Conservation (phyloP, 1,139 yeast genomes). For the Saccharomycopsis phalli region DNA sequence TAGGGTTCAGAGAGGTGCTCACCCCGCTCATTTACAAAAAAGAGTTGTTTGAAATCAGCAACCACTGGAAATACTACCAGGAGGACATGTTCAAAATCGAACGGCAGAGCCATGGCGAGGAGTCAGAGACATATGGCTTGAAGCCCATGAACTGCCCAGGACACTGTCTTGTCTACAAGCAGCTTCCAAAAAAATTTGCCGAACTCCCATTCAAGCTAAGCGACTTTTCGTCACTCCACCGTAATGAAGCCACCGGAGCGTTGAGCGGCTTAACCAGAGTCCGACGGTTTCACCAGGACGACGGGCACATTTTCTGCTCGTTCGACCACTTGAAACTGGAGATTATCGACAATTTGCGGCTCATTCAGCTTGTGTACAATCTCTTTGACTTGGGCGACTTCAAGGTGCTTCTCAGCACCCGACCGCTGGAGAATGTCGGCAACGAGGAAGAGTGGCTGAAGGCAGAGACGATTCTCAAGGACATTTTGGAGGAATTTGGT, state of each 20-base stretch:
- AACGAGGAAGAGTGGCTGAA: slow-evolving; percentile 72
- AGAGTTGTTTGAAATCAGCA: slow-evolving; percentile 81
- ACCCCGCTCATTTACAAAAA: slow-evolving; percentile 87
- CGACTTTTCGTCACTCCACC: slow-evolving; percentile 88
- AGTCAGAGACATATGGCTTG: slow-evolving; percentile 59
- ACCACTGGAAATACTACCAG: slow-evolving; percentile 93
- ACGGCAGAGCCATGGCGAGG: slow-evolving; percentile 38
- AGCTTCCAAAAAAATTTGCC: slow-evolving; percentile 76
- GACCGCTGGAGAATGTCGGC: slow-evolving; percentile 79
- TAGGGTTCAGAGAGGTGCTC: slow-evolving; percentile 87
- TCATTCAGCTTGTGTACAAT: slow-evolving; percentile 69
- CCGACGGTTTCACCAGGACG: slow-evolving; percentile 96
- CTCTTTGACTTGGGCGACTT: slow-evolving; percentile 66
- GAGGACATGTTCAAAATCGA: slow-evolving; percentile 88
- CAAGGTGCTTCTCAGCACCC: slow-evolving; percentile 71
- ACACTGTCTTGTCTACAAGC: slow-evolving; percentile 80
- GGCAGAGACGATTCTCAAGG: slow-evolving; percentile 68
- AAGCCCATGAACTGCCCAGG: slow-evolving; percentile 99
- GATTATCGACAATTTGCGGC: slow-evolving; percentile 61
- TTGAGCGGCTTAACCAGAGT: slow-evolving; percentile 91
- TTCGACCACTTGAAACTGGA: slow-evolving; percentile 74
- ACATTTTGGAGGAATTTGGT: slow-evolving; percentile 49
- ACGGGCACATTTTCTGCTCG: slow-evolving; percentile 93
- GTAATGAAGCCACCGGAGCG: slow-evolving; percentile 95
- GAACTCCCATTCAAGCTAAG: slow-evolving; percentile 86